Evolutionary conservation across 2,329 filamentous ascomycete genomes (phyloP).

Genomic region (Cercospora sp.): DNA sequence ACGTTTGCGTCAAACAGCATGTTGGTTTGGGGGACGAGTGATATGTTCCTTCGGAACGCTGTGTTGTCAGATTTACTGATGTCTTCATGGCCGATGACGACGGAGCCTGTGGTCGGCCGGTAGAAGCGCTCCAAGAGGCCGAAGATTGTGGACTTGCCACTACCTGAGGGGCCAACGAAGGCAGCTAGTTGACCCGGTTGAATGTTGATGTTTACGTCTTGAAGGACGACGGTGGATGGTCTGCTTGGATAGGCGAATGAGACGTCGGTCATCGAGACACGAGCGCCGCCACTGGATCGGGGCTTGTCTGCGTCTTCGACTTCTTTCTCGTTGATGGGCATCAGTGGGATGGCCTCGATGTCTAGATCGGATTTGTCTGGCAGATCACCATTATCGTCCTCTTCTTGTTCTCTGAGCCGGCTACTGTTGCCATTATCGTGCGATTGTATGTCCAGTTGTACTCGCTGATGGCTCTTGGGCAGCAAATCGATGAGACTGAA

Average conservation of each 20-base stretch:
- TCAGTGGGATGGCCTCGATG: background rate
- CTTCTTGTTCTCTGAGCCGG: background rate
- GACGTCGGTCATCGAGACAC: slow-evolving; percentile 6
- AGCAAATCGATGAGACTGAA: slow-evolving; percentile 2
- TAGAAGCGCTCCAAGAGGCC: slow-evolving; percentile 51
- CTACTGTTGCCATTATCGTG: background rate
- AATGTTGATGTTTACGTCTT: slow-evolving; percentile 3
- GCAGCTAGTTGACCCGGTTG: slow-evolving; percentile 39
- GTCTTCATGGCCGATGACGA: slow-evolving; percentile 56
- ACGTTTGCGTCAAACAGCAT: slow-evolving; percentile 69
- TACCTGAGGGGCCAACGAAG: slow-evolving; percentile 51
- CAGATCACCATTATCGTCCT: background rate
- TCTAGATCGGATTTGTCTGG: background rate
- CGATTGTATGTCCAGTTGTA: background rate
- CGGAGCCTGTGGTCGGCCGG: slow-evolving; percentile 42
- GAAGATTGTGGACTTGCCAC: slow-evolving; percentile 50
- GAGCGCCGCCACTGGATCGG: background rate
- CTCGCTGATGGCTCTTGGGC: background rate
- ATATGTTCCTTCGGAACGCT: slow-evolving; percentile 59
- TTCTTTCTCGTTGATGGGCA: slow-evolving; percentile 2
- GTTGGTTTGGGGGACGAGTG: slow-evolving; percentile 70
- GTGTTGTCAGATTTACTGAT: slow-evolving; percentile 58
- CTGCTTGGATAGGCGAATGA: slow-evolving; percentile 10
- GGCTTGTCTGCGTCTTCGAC: background rate
- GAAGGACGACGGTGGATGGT: background rate